Evolutionary conservation across 2,329 filamentous ascomycete species (phyloP).

Genomic region (Diaporthe citrichinensis): DNA sequence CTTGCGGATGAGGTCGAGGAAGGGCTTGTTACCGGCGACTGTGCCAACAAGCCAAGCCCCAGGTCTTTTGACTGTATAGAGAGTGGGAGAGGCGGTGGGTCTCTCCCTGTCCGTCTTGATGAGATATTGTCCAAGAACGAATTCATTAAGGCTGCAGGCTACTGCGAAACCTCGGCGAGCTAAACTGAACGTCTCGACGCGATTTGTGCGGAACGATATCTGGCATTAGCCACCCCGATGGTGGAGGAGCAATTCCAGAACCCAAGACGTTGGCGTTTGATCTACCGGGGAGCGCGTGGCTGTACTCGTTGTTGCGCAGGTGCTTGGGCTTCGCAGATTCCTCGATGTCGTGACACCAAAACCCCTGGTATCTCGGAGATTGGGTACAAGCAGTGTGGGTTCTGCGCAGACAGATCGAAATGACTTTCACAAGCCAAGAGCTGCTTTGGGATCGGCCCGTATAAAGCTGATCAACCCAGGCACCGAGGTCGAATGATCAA

Average conservation of each 20-base stretch:
- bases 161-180: background rate
- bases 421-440: slow-evolving; percentile 41
- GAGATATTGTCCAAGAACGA: slow-evolving; percentile 40
- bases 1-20: slow-evolving; percentile 17
- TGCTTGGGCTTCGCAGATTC: background rate
- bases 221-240: background rate
- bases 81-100: slow-evolving; percentile 39
- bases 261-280: slow-evolving; percentile 10
- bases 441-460: slow-evolving; percentile 27
- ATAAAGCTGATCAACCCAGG: slow-evolving; percentile 36
- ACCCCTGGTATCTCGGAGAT: slow-evolving; percentile 5
- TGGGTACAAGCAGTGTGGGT: background rate
- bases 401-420: slow-evolving; percentile 8
- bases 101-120: slow-evolving; percentile 39
- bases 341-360: slow-evolving; percentile 3
- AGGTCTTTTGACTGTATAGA: slow-evolving; percentile 38
- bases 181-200: background rate
- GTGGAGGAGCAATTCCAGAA: slow-evolving; percentile 7
- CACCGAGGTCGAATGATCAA: slow-evolving; percentile 37
- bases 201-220: slow-evolving; percentile 2
- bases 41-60: slow-evolving; percentile 32
- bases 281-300: slow-evolving; percentile 13
- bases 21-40: slow-evolving; percentile 33
- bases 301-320: slow-evolving; percentile 9
- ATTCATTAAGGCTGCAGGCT: slow-evolving; percentile 39